A percentile compares a stretch with the other conserved stretches of the same genome.
phyloP scores from a whole-genome alignment of 768 basidiomycete genomes.

The Suillus alpinus region DNA sequence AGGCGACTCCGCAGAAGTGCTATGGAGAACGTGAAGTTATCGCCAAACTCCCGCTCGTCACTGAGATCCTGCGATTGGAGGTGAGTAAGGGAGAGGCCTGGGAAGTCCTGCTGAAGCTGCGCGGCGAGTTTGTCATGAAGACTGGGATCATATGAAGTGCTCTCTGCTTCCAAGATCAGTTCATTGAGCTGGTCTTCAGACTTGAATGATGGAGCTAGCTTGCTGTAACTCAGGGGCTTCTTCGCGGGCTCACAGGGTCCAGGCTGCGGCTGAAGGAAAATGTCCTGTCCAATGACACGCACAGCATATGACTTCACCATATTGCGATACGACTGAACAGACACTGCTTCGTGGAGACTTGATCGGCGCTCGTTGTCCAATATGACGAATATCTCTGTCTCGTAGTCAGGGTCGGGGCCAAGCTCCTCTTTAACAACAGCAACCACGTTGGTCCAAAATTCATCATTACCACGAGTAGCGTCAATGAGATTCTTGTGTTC shows the following conservation, averaged over 20 bases:
- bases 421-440: constrained; percentile 65
- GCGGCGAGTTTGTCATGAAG: constrained; percentile 63
- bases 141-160: constrained; percentile 68
- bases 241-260: constrained; percentile 31
- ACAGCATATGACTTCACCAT: constrained; percentile 73
- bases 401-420: constrained; percentile 70
- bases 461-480: constrained; percentile 49
- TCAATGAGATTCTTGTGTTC: constrained; percentile 67
- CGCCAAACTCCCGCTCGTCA: constrained; percentile 74
- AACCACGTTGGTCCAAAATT: constrained; percentile 71
- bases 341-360: constrained; percentile 59
- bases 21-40: constrained; percentile 72
- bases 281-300: constrained; percentile 72
- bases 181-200: constrained; percentile 64
- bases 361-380: constrained; percentile 41
- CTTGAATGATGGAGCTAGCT: constrained; percentile 56
- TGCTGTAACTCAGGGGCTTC: constrained; percentile 60
- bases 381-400: constrained; percentile 44
- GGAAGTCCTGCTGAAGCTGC: constrained; percentile 49
- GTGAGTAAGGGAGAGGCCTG: constrained; percentile 61
- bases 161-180: constrained; percentile 63
- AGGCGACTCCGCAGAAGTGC: constrained; percentile 59
- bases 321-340: constrained; percentile 64
- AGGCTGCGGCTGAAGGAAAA: constrained; percentile 55
- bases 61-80: constrained; percentile 60